phyloP scores from a whole-genome alignment of 2,329 filamentous ascomycete species.

The Hypoxylon sp. region DNA sequence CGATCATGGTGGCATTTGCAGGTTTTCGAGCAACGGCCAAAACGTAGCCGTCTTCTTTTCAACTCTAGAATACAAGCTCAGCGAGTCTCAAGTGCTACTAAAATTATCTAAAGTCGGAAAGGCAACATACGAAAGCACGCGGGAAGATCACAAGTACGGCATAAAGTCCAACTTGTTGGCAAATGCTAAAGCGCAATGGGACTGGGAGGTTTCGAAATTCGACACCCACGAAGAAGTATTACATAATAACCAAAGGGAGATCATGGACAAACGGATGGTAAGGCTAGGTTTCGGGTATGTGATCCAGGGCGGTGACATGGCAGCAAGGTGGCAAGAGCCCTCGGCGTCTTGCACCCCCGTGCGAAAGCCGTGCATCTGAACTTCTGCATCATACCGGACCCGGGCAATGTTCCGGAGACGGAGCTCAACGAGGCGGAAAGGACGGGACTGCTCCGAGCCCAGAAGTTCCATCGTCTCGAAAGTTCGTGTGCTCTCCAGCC shows the following conservation, averaged over 20 bases:
- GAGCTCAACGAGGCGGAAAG: slow-evolving; percentile 52
- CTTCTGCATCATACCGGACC: slow-evolving; percentile 15
- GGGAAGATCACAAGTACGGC: slow-evolving; percentile 19
- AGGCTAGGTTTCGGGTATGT: slow-evolving; percentile 68
- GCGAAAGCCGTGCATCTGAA: slow-evolving; percentile 59
- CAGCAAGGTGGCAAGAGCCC: slow-evolving; percentile 55
- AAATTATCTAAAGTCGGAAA: slow-evolving; percentile 19
- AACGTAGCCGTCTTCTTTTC: background rate
- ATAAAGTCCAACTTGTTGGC: slow-evolving; percentile 18
- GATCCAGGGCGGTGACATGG: slow-evolving; percentile 70
- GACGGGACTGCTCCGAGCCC: slow-evolving; percentile 51
- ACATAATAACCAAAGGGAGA: too few relatives aligned
- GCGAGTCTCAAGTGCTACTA: slow-evolving; percentile 15
- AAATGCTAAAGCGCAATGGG: slow-evolving; percentile 13
- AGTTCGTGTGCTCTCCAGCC: slow-evolving; percentile 65
- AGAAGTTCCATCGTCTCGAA: slow-evolving; percentile 57
- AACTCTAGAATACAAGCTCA: slow-evolving; percentile 1
- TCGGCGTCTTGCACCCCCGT: slow-evolving; percentile 56
- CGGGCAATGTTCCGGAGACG: slow-evolving; percentile 26
- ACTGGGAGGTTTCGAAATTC: background rate
- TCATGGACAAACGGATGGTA: slow-evolving; percentile 65
- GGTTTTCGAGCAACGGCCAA: background rate
- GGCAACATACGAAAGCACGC: slow-evolving; percentile 11
- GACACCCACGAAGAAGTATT: background rate
- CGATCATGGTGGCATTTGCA: background rate